These are phyloP conservation scores for Paracamarosporium sp. DNA, from an alignment of 2,329 filamentous ascomycete genomes.

Conservation along the genomic window DNA sequence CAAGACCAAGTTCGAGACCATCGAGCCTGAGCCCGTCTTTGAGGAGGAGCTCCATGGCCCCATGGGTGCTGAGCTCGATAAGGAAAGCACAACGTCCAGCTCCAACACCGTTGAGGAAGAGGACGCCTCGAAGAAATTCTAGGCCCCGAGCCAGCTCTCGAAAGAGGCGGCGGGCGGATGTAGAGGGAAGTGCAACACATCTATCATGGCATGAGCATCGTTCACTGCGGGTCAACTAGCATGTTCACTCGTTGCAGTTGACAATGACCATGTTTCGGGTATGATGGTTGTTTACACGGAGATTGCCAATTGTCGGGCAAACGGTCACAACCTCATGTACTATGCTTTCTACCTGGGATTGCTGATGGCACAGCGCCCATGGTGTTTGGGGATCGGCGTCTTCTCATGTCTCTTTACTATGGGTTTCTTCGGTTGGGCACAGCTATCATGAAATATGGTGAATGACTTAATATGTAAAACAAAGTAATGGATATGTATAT, in stretches of 20 bases:
- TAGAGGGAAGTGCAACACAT: conserved; percentile 9
- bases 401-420: conserved; percentile 12
- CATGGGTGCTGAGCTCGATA: conserved; percentile 61
- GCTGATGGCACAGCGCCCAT: conserved; percentile 1
- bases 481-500: background rate
- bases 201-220: conserved; percentile 20
- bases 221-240: conserved; percentile 26
- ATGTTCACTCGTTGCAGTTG: conserved; percentile 30
- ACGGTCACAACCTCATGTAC: conserved; percentile 29
- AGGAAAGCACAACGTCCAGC: conserved; percentile 59
- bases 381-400: conserved; percentile 13
- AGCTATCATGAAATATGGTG: conserved; percentile 8
- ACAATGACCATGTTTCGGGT: conserved; percentile 3
- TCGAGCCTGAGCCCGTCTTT: conserved; percentile 89
- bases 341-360: conserved; percentile 18
- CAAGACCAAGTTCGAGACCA: conserved; percentile 95
- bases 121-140: conserved; percentile 55
- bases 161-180: conserved; percentile 18
- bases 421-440: background rate
- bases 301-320: conserved; percentile 17
- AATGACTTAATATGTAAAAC: conserved; percentile 4
- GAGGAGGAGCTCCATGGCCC: conserved; percentile 84
- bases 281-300: conserved; percentile 16
- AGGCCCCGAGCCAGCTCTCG: conserved; percentile 22
- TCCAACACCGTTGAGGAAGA: conserved; percentile 68